Evolutionary conservation across 352 stramenopile genomes (phyloP).

Genomic region (Phytophthora nicotianae): DNA sequence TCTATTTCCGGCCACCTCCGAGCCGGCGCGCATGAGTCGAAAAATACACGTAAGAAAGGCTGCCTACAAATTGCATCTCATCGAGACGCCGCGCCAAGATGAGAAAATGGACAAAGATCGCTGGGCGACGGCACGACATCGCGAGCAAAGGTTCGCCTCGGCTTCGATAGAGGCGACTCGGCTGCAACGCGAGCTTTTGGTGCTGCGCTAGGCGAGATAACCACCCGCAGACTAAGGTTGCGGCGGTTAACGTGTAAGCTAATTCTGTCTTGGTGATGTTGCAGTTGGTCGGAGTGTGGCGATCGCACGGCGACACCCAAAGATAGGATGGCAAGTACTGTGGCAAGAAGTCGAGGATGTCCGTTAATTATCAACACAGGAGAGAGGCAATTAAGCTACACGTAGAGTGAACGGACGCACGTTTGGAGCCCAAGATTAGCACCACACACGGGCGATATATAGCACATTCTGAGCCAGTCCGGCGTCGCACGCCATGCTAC

Average conservation of each 20-base stretch:
- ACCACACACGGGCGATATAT: too few species aligned
- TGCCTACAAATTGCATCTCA: background rate
- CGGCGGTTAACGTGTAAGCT: background rate
- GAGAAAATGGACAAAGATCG: conserved; percentile 19
- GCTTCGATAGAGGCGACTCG: too few species aligned
- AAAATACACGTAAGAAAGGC: conserved; percentile 25
- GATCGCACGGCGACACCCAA: background rate
- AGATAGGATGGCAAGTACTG: background rate
- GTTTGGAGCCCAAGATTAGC: background rate
- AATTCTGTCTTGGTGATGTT: background rate
- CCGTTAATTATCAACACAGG: too few species aligned
- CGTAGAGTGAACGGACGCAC: background rate
- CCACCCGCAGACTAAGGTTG: background rate
- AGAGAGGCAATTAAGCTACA: too few species aligned
- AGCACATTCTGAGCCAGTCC: background rate
- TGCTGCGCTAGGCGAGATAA: too few species aligned
- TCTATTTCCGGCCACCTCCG: conserved; percentile 36
- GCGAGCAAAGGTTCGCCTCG: conserved; percentile 10
- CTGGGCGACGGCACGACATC: conserved; percentile 4
- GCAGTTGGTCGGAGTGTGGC: conserved; percentile 7
- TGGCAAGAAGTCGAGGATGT: background rate
- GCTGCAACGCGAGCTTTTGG: too few species aligned
- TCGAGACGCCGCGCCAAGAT: background rate
- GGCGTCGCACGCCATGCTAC: conserved; percentile 11
- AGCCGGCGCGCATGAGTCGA: conserved; percentile 30